Evolutionary conservation across 2,329 filamentous ascomycete species (phyloP), one percentile per base, ranked within the genome.

Genomic region (Beauveria sp.): DNA sequence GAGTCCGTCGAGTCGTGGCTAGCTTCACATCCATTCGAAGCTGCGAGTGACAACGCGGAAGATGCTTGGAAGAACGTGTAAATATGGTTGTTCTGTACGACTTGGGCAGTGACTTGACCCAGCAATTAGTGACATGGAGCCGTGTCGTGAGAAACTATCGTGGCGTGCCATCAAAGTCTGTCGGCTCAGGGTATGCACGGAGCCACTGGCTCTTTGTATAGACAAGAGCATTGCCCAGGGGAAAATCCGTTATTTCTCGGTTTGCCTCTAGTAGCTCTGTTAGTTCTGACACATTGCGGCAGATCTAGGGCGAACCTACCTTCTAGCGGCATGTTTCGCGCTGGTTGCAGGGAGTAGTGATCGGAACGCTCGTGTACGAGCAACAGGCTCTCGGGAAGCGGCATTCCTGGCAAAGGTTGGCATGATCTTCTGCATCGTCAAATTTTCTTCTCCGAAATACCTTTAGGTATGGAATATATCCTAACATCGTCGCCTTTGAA

Each of bases 351-450:
- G 1, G 66, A 68, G 46, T 65, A 68, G 52, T 67, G 66, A 46
- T 69, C 67, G 16, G 64, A 40, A 9, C 64, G 66, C 53, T 69
- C 66, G 51, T 69, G 67, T 1, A 69, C 67, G 1, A 67, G 62
- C 12, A 68, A 22, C 18, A 68, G 42, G 60, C 66, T 56, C 1
- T 66, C 60, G 0, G 67, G 67, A 6, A 68, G 60, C 1, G 3
- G n/a, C n/a, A 63, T 67, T 40, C 66, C 67, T 68, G 42, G 9
- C 3, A 49, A 31, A 18, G 10, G 2, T 48, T 16, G 24, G 28
- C n/a, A 16, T 20, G 20, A 16, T 20, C 6, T 50, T 28, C 34
- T 22, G 4, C 20, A 51, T 10, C 16, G 34, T 22, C 22, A 22
- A 8, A 18, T 12, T 7, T 10, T 2, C 8, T 26, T 14, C 9